Evolutionary conservation across 2,329 filamentous ascomycete genomes (phyloP).

Genomic region (Xenoacremonium recifei): DNA sequence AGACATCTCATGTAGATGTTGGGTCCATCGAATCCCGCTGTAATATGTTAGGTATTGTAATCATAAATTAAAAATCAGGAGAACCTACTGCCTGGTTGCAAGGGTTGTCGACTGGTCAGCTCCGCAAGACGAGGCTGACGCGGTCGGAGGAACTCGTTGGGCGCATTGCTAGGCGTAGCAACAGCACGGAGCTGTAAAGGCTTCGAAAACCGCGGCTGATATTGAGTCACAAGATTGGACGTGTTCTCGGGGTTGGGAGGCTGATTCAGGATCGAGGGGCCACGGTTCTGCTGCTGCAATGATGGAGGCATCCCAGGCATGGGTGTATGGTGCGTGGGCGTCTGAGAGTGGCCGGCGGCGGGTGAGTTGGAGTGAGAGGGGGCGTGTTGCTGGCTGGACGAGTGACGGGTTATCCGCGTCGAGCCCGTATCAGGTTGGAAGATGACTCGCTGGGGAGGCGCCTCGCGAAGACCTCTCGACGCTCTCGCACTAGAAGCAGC

Average conservation of each 20-base stretch:
- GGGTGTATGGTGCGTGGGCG: conserved; percentile 31
- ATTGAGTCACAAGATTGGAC: conserved; percentile 63
- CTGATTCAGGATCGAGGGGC: conserved; percentile 47
- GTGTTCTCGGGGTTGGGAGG: conserved; percentile 55
- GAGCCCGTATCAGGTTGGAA: conserved; percentile 78
- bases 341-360: conserved; percentile 24
- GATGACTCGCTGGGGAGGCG: conserved; percentile 79
- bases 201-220: conserved; percentile 64
- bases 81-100: conserved; percentile 62
- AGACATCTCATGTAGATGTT: conserved; percentile 92
- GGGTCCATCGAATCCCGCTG: conserved; percentile 67
- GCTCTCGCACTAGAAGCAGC: conserved; percentile 55
- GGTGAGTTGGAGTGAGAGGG: conserved; percentile 26
- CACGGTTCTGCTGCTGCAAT: conserved; percentile 34
- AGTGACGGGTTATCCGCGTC: conserved; percentile 61
- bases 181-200: conserved; percentile 70
- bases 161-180: conserved; percentile 72
- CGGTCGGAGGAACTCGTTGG: conserved; percentile 55
- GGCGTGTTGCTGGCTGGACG: conserved; percentile 48
- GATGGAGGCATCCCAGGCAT: conserved; percentile 31
- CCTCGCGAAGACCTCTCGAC: conserved; percentile 70
- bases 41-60: conserved; percentile 10
- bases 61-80: background rate
- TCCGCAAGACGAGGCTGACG: conserved; percentile 43
- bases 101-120: conserved; percentile 38